Evolutionary conservation across 108 stramenopile genomes (phyloP).

Genomic region (Tribonema minus): DNA sequence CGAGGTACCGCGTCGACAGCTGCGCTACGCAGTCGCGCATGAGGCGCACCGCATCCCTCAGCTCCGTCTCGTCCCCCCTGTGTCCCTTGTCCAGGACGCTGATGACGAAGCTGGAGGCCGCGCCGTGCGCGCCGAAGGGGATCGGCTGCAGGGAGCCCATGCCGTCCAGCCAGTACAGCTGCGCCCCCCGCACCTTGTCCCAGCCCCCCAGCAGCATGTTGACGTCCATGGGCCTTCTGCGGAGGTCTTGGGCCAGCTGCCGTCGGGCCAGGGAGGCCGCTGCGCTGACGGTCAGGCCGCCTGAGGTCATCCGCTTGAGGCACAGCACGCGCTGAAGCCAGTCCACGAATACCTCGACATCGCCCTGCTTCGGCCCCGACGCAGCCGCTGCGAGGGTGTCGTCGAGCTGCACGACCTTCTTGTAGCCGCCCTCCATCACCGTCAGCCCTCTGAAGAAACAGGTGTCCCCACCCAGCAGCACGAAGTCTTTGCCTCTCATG

Average conservation of each 20-base stretch:
- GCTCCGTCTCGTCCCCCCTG: not conserved
- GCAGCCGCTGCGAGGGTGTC: constrained; percentile 22
- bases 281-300: not conserved
- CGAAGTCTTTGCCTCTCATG: constrained; percentile 33
- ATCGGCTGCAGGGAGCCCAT: constrained; percentile 22
- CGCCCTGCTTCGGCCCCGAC: constrained; percentile 40
- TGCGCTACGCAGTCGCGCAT: constrained; percentile 22
- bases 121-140: constrained; percentile 33
- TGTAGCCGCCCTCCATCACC: constrained; percentile 31
- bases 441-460: constrained; percentile 32
- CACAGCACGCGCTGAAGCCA: constrained; percentile 19
- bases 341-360: constrained; percentile 39
- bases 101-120: constrained; percentile 16
- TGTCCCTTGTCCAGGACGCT: constrained; percentile 32
- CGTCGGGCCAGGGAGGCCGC: constrained; percentile 22
- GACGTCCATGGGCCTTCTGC: constrained; percentile 11
- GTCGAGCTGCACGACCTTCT: constrained; percentile 27
- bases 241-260: constrained; percentile 7
- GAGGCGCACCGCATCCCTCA: constrained; percentile 4
- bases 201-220: constrained; percentile 26
- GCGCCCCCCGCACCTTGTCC: constrained; percentile 7
- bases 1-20: constrained; percentile 19
- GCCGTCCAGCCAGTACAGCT: constrained; percentile 32
- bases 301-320: not conserved
- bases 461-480: constrained; percentile 40